phyloP scores from a whole-genome alignment of 2,329 filamentous ascomycete species.

The Epichloe gansuensis region DNA sequence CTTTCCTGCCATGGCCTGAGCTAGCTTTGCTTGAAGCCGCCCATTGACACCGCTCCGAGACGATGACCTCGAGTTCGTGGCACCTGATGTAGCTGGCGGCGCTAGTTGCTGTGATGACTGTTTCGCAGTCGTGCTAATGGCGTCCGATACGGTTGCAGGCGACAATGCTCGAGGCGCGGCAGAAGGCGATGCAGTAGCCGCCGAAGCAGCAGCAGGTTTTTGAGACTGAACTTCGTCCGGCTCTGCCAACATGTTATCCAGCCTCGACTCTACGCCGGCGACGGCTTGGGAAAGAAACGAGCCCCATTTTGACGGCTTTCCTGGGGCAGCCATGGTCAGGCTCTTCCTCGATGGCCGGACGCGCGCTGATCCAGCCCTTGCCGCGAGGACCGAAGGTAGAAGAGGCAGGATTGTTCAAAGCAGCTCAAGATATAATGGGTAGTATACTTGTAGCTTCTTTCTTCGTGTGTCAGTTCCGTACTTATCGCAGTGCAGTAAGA shows the following conservation, averaged over 20 bases:
- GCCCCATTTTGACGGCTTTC: conserved; percentile 52
- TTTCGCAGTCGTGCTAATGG: conserved; percentile 11
- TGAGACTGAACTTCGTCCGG: conserved; percentile 39
- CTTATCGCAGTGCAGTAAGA: too few relatives aligned
- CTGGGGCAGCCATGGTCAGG: conserved; percentile 33
- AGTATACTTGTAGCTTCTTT: too few relatives aligned
- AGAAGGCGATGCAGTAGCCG: conserved; percentile 1
- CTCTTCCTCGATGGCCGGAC: conserved; percentile 3
- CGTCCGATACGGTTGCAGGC: too few relatives aligned
- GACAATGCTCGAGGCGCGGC: background rate
- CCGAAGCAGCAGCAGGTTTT: conserved; percentile 1
- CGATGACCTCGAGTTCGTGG: conserved; percentile 47
- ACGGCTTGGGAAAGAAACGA: conserved; percentile 81
- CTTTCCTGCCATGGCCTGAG: conserved; percentile 72
- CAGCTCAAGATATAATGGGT: too few relatives aligned
- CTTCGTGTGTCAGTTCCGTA: too few relatives aligned
- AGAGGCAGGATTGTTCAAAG: background rate
- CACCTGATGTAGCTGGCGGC: conserved; percentile 19
- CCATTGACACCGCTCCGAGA: conserved; percentile 57
- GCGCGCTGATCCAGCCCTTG: background rate
- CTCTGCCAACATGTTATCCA: conserved; percentile 85
- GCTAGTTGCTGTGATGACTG: conserved; percentile 9
- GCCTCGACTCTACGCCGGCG: conserved; percentile 80
- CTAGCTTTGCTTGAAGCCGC: conserved; percentile 77
- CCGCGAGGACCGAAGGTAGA: background rate